Evolutionary conservation across 1,284 basidiomycete genomes (phyloP), one percentile per base, ranked within the genome.

Genomic region (Cystobasidium slooffiae): DNA sequence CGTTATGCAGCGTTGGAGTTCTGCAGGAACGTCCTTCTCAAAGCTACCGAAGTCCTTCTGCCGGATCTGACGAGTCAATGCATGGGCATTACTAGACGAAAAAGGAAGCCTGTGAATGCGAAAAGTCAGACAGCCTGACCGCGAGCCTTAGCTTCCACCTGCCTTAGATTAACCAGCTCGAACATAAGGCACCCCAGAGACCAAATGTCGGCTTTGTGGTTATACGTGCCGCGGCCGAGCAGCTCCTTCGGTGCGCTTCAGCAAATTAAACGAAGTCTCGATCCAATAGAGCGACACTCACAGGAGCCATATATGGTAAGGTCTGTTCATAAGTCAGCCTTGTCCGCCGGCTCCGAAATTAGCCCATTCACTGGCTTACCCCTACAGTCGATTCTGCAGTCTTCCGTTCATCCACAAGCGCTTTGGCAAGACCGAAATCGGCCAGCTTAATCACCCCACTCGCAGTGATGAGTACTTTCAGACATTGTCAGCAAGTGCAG

Each of bases 121-220:
- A 53, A 53, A 53, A 8, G 51, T 53, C 18, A 53, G 51, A 20
- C n/a, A 9, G 51, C 51, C 18, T 53, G 51, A 53, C 7, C 6
- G 51, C 51, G 22, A 53, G 18, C n/a, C 8, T n/a, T 20, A 20
- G 51, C 7, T 53, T 53, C 18, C 51, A 8, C 6, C n/a, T 53
- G 51, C 51, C 18, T 53, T 53, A 53, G 18, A 22, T 22, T 53
- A 6, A 53, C 7, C 51, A 53, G 51, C 51, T 53, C 51, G 8
- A 53, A 53, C 51, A 20, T 8, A 7, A 53, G 51, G 51, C 51
- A 53, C 51, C n/a, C 51, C 18, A 8, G 51, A 20, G 51, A 53
- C 51, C 51, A 53, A 22, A 53, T 53, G 51, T 20, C n/a, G n/a
- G 51, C 51, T 53, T 53, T 53, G 51, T 53, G 51, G 22, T 53